Conservation (phyloP, 2,329 filamentous ascomycete genomes). For the Ophiostoma triangulosporum region DNA sequence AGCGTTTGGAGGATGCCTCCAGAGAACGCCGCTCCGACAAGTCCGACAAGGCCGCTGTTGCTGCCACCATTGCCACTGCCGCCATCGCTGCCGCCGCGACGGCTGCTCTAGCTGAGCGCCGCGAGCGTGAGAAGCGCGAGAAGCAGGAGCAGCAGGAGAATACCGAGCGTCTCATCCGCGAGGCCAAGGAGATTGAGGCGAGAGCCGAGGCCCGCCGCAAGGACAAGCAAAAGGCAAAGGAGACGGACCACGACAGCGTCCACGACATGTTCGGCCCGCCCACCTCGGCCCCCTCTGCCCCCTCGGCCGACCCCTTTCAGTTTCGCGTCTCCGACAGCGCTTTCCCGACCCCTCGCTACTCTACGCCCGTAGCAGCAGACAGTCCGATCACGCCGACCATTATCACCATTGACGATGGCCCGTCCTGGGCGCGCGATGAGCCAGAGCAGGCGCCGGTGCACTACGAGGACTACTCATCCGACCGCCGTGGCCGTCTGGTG, state of each 20-base stretch:
- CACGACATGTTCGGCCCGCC: not conserved
- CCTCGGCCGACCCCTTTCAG: conserved; percentile 40
- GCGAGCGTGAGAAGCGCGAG: conserved; percentile 3
- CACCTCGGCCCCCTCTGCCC: conserved; percentile 16
- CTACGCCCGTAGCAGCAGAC: conserved; percentile 15
- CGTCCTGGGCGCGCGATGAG: conserved; percentile 17
- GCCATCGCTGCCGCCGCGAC: not conserved
- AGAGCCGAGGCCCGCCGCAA: conserved; percentile 9
- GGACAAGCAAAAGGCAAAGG: not conserved
- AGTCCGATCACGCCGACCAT: conserved; percentile 28
- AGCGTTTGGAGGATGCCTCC: not conserved
- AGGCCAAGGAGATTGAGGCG: conserved; percentile 12
- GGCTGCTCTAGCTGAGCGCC: not conserved
- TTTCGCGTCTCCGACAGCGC: conserved; percentile 41
- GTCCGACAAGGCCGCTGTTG: not conserved
- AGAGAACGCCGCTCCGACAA: not conserved
- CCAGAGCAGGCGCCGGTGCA: conserved; percentile 25
- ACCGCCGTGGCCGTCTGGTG: conserved; percentile 28
- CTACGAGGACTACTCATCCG: not conserved
- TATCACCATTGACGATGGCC: conserved; percentile 13
- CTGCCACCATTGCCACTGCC: not conserved
- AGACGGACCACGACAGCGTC: not conserved
- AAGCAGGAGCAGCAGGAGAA: conserved; percentile 5
- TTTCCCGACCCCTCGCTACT: conserved; percentile 31
- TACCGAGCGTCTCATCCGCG: not conserved